These are phyloP conservation scores for Scortechinia acanthostroma DNA, from an alignment of 2,329 filamentous ascomycete genomes.

Conservation along the genomic window DNA sequence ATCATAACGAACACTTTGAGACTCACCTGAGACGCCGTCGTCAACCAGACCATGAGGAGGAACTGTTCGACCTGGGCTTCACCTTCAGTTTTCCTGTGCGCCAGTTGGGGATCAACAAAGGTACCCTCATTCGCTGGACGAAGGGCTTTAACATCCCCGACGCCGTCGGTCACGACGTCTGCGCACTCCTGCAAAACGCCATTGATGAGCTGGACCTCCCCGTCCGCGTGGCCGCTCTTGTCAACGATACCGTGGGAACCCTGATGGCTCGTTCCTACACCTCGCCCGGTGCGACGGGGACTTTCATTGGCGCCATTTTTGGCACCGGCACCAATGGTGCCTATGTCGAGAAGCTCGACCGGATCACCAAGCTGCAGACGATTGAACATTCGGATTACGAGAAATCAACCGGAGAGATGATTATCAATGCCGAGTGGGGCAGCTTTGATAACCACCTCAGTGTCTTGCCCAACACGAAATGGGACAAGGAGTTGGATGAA, in stretches of 20 bases:
- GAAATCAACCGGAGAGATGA: constrained; percentile 62
- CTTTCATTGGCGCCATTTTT: constrained; percentile 72
- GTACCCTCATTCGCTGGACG: constrained; percentile 70
- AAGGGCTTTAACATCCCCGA: constrained; percentile 77
- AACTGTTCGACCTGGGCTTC: constrained; percentile 42
- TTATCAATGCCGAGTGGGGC: constrained; percentile 78
- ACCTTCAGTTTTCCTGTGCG: constrained; percentile 74
- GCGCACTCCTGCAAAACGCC: constrained; percentile 63
- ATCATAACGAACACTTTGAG: constrained; percentile 26
- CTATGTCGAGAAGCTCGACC: constrained; percentile 67
- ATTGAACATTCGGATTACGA: constrained; percentile 39
- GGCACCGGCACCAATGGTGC: constrained; percentile 77
- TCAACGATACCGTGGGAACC: constrained; percentile 76
- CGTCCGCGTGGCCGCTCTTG: constrained; percentile 65
- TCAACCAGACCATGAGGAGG: constrained; percentile 8
- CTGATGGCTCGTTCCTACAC: constrained; percentile 75
- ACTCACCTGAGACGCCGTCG: constrained; percentile 2
- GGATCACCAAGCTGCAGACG: constrained; percentile 46
- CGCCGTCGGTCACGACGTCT: constrained; percentile 70
- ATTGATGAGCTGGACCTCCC: constrained; percentile 64
- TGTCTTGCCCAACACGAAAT: constrained; percentile 64
- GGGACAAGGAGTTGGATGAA: constrained; percentile 59
- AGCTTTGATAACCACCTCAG: constrained; percentile 68
- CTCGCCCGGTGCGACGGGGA: constrained; percentile 62
- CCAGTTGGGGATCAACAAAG: constrained; percentile 68